These are phyloP conservation scores for Quercus cerris DNA, from an alignment of 306 rosid species.

Conservation along the genomic window DNA sequence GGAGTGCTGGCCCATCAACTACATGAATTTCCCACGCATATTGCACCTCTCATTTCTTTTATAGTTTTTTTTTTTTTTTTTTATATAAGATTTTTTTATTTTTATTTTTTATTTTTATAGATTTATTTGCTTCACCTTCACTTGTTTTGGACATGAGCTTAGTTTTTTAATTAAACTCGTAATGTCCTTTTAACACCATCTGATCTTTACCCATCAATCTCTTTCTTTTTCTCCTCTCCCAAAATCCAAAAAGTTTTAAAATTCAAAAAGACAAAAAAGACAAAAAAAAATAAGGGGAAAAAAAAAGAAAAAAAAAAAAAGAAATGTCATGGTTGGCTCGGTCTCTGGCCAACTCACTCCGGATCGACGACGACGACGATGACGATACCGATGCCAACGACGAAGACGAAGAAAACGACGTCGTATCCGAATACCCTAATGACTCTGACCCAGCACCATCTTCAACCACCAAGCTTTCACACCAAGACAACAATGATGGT, in stretches of 20 bases:
- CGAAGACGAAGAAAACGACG: constrained; percentile 33
- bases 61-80: too few relatives aligned
- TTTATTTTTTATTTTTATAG: too few relatives aligned
- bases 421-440: constrained; percentile 15
- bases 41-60: too few relatives aligned
- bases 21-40: too few relatives aligned
- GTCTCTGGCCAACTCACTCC: constrained; percentile 70
- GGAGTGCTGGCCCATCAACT: too few relatives aligned
- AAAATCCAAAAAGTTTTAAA: neutral
- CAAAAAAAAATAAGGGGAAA: neutral
- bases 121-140: neutral
- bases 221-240: constrained; percentile 26
- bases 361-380: constrained; percentile 49
- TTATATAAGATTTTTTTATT: too few relatives aligned
- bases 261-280: too few relatives aligned
- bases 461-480: constrained; percentile 9
- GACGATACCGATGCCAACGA: neutral
- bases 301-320: neutral
- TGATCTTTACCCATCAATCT: constrained; percentile 1
- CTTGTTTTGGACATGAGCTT: neutral
- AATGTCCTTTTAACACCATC: neutral
- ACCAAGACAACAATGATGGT: neutral
- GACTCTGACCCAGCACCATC: constrained; percentile 28
- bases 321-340: constrained; percentile 89
- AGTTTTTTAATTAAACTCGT: neutral